Percentiles rank a stretch among this genome's conserved stretches.
Evolutionary conservation across 352 stramenopile genomes (phyloP).

Genomic region (Phytophthora megakarya): DNA sequence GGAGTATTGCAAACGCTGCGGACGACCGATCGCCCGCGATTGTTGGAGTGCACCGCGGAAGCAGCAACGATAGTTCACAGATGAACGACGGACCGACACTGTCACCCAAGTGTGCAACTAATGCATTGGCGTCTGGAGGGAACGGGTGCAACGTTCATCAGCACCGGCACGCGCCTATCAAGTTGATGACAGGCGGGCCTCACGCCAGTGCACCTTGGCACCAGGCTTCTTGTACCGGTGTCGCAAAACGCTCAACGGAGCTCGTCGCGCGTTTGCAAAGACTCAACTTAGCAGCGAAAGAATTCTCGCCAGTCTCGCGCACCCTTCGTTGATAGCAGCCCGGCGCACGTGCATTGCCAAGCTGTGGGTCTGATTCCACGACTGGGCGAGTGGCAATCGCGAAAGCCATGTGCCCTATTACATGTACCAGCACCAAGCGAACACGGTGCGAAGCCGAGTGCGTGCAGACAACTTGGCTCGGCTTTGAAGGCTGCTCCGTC

Average conservation of each 20-base stretch:
- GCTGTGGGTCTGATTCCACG: slow-evolving; percentile 7
- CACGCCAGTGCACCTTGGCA: too few relatives aligned
- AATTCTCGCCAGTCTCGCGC: slow-evolving; percentile 22
- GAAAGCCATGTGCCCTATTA: slow-evolving; percentile 27
- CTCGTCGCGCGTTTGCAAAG: slow-evolving; percentile 13
- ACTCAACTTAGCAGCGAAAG: slow-evolving; percentile 14
- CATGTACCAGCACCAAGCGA: slow-evolving; percentile 15
- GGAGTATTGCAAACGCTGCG: slow-evolving; percentile 1
- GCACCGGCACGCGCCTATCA: slow-evolving; percentile 16
- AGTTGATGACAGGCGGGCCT: neutral
- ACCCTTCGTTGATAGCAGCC: neutral
- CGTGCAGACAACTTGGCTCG: slow-evolving; percentile 16
- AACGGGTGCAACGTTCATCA: slow-evolving; percentile 11
- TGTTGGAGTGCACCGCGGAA: slow-evolving; percentile 2
- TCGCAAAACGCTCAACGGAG: slow-evolving; percentile 14
- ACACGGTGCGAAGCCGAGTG: slow-evolving; percentile 13
- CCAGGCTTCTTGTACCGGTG: too few relatives aligned
- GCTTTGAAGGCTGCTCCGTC: slow-evolving; percentile 17
- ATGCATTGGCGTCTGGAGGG: slow-evolving; percentile 11
- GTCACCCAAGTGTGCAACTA: too few relatives aligned
- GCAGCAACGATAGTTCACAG: slow-evolving; percentile 3
- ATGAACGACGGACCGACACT: neutral
- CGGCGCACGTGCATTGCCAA: slow-evolving; percentile 3
- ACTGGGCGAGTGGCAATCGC: slow-evolving; percentile 9
- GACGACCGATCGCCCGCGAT: neutral